Base-by-base conservation (phyloP, 176 grass and related monocot species). In the Leersia perrieri region DNA sequence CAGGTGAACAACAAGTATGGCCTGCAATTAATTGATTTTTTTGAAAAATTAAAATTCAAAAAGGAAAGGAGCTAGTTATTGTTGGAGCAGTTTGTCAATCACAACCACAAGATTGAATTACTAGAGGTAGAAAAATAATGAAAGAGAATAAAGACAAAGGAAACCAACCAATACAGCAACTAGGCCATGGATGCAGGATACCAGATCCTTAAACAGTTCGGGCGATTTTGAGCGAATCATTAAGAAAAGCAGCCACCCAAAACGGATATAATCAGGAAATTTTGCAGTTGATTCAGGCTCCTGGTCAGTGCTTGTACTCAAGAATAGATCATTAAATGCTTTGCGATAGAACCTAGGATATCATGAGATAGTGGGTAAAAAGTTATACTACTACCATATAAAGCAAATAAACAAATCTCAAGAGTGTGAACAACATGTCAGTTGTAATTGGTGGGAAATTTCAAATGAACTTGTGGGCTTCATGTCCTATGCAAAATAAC, bases 211-310 rank as follows among this genome's bases (percentile, higher is more conserved):
- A 81, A 91, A 94, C 66, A 86, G 41, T 67, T 86, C 82, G 7
- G 89, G 82, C 72, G 84, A 87, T 84, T 92, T 89, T 26, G 80
- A 87, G 34, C 84, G 90, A 78, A 95, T 83, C 66, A 85, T 86
- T 89, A 98, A 79, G 75, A 98, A 98, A 40, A 98, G 72, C 78
- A 89, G 63, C 95, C 95, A 98, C 60, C 95, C 95, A 80, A 98
- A 98, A 81, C 25, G 60, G 62, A 79, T 44, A 68, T 86, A 92
- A 15, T 93, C 92, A 62, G 72, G 85, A 74, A 69, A 75, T 67
- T 68, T 84, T 79, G 70, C 60, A 15, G 61, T 57, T 20, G 39
- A 85, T 57, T 62, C 69, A 78, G 88, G 29, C 33, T 82, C 53
- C 68, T 83, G 82, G 49, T 71, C 63, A 77, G 71, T 86, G 70